Conservation (phyloP, 192 early-diverging fungal species). For the Pilaira anomala region DNA sequence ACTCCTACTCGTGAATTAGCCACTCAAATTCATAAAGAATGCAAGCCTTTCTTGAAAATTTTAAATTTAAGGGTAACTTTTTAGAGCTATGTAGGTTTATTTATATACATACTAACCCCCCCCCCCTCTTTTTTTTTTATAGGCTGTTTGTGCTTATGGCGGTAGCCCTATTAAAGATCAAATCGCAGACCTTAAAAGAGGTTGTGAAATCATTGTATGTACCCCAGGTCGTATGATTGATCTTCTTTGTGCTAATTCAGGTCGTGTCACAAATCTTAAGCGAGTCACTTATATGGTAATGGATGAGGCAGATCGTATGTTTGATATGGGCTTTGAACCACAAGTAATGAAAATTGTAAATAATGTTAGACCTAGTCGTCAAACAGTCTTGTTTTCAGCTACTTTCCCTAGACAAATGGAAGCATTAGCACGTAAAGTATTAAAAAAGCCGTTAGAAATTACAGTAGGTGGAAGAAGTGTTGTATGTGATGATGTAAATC, state of each 20-base stretch:
- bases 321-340: constrained; percentile 98
- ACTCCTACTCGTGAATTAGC: constrained; percentile 92
- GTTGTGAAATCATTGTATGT: constrained; percentile 89
- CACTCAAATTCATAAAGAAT: constrained; percentile 90
- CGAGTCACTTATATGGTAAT: constrained; percentile 94
- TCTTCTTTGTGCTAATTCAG: constrained; percentile 81
- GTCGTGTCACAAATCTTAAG: constrained; percentile 80
- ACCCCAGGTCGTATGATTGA: constrained; percentile 92
- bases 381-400: constrained; percentile 90
- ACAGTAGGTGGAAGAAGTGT: constrained; percentile 92
- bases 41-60: constrained; percentile 82
- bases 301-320: constrained; percentile 97
- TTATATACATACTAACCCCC: no score
- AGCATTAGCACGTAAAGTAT: constrained; percentile 87
- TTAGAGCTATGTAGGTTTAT: no score
- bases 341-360: constrained; percentile 96
- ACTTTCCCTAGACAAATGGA: constrained; percentile 98
- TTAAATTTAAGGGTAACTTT: constrained; percentile 69
- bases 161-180: constrained; percentile 86
- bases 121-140: constrained; percentile 11
- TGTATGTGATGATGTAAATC: constrained; percentile 82
- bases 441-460: constrained; percentile 89
- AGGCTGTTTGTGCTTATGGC: constrained; percentile 85
- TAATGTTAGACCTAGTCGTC: constrained; percentile 82
- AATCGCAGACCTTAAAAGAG: constrained; percentile 84